A percentile compares a stretch with the other conserved stretches of the same genome.
Conservation (phyloP, 148 eudicot species). For the Polygonum maritimum region DNA sequence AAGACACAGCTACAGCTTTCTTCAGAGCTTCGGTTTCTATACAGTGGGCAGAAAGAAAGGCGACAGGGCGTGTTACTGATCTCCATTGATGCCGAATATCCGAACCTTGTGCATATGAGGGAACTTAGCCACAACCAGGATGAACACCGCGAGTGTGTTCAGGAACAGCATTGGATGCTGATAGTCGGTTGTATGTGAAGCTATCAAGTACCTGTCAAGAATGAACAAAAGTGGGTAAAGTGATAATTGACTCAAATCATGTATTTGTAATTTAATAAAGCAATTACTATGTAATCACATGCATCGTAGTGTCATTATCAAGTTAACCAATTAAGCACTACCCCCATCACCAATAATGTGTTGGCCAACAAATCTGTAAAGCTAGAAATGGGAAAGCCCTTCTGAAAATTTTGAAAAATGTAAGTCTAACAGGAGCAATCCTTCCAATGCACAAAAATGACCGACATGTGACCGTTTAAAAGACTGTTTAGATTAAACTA, state of each 20-base stretch:
- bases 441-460: not conserved
- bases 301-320: not conserved
- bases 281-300: not conserved
- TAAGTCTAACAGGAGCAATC: not conserved
- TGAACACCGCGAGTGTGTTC: conserved; percentile 68
- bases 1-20: conserved; percentile 3
- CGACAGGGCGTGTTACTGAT: conserved; percentile 27
- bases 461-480: not conserved
- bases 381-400: not conserved
- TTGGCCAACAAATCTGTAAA: not conserved
- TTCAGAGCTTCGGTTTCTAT: not conserved
- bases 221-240: not conserved
- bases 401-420: not conserved
- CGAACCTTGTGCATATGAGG: conserved; percentile 98
- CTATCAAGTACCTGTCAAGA: conserved; percentile 70
- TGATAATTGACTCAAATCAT: not conserved
- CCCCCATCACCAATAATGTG: not conserved
- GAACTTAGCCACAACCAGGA: conserved; percentile 84
- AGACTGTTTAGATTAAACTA: not conserved
- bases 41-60: not conserved
- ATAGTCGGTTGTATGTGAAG: conserved; percentile 91
- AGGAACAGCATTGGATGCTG: conserved; percentile 87
- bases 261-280: not conserved
- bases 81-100: conserved; percentile 88
- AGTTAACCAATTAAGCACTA: not conserved